These are phyloP conservation scores for Lathyrus sativus DNA, from an alignment of 306 rosid species.

Conservation along the genomic window DNA sequence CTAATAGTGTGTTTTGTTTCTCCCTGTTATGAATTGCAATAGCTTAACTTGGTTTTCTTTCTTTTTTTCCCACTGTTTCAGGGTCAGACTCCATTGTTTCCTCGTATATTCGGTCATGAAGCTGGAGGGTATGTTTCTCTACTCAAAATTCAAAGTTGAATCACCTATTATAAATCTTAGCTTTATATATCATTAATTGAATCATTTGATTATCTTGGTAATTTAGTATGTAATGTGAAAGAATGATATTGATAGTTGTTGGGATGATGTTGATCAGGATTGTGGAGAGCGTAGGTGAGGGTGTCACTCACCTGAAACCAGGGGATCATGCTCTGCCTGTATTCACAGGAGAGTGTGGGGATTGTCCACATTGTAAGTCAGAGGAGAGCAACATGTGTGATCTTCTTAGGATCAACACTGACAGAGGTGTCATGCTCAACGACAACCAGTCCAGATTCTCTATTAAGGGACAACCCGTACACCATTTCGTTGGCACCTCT, in stretches of 20 bases:
- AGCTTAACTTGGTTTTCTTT: constrained; percentile 13
- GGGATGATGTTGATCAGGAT: constrained; percentile 40
- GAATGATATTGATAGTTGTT: neutral
- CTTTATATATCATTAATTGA: neutral
- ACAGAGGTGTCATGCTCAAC: constrained; percentile 72
- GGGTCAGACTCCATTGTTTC: constrained; percentile 87
- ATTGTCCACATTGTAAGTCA: constrained; percentile 80
- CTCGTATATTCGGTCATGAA: constrained; percentile 95
- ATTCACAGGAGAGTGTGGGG: constrained; percentile 91
- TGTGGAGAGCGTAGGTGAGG: constrained; percentile 87
- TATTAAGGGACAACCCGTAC: constrained; percentile 67
- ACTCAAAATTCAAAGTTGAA: neutral
- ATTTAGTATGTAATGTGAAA: neutral
- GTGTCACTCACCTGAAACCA: constrained; percentile 75
- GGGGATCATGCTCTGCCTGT: constrained; percentile 93
- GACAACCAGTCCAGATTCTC: constrained; percentile 76
- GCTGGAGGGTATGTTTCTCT: constrained; percentile 74
- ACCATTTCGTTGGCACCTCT: constrained; percentile 90
- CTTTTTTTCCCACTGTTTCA: constrained; percentile 35
- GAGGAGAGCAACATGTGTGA: constrained; percentile 98
- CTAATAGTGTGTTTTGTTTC: neutral
- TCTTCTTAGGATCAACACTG: constrained; percentile 84
- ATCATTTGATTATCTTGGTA: neutral
- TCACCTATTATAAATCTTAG: neutral
- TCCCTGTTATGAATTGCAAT: neutral